Evolutionary conservation across 2,329 filamentous ascomycete species (phyloP).

Genomic region (Exophiala sp.): DNA sequence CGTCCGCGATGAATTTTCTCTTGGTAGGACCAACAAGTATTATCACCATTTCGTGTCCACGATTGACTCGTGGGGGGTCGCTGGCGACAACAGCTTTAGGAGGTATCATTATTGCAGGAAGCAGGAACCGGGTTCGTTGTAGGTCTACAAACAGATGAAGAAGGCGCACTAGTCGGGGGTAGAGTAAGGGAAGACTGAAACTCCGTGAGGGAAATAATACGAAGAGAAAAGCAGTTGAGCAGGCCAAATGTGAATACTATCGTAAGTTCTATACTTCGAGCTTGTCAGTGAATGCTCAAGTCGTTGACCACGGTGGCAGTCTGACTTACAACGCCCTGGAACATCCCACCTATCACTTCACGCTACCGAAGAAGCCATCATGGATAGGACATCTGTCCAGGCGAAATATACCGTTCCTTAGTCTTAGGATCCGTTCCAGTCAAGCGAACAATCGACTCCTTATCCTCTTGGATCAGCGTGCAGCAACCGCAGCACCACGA

Average conservation of each 20-base stretch:
- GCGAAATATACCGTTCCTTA: constrained; percentile 21
- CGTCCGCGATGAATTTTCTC: constrained; percentile 43
- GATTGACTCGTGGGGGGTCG: constrained; percentile 5
- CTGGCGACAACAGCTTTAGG: not conserved
- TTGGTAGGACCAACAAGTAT: constrained; percentile 45
- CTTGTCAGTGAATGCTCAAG: too few relatives aligned
- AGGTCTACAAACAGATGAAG: too few relatives aligned
- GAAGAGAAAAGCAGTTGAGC: too few relatives aligned
- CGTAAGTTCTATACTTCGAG: too few relatives aligned
- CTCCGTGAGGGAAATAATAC: too few relatives aligned
- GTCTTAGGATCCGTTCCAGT: constrained; percentile 26
- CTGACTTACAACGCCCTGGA: too few relatives aligned
- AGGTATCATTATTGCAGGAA: not conserved
- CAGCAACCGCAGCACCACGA: constrained; percentile 58
- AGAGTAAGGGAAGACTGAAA: not conserved
- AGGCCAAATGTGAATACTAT: too few relatives aligned
- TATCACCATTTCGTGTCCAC: constrained; percentile 28
- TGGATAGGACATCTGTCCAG: constrained; percentile 20
- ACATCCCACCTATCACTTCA: too few relatives aligned
- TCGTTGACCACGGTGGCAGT: too few relatives aligned
- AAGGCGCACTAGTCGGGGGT: not conserved
- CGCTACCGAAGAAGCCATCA: not conserved
- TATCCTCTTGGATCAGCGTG: constrained; percentile 57
- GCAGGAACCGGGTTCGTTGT: too few relatives aligned
- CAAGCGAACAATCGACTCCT: constrained; percentile 41